Base-by-base conservation (phyloP, 495 filamentous ascomycete genomes). In the Penicillium mononematosum region DNA sequence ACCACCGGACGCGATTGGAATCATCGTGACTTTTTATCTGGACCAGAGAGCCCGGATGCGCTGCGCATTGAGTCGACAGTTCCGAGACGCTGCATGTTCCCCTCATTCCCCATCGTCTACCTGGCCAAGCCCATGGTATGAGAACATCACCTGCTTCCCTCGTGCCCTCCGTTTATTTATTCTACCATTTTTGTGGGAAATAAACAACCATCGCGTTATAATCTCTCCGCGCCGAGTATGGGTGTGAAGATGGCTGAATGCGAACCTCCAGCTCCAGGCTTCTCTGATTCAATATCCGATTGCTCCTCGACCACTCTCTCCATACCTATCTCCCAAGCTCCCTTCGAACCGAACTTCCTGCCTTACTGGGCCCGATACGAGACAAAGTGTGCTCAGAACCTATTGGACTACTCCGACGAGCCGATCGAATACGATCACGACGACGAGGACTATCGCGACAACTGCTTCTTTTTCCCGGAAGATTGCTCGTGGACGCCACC, bases 381-480 rank as follows among this genome's bases (percentile, higher is more conserved):
- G 39, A 60, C 69, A 34, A 69, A 76, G 54, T 71, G 69, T 66
- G 75, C 76, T 3, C 71, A 74, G 49, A 69, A 77, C 45, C 65
- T 78, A 1, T 61, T 78, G 16, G 72, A 72, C 49, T 71, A 53
- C 57, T 73, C 75, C 17, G 65, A 73, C 62, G 70, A 79, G 32
- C 76, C 74, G 42, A 76, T 79, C 62, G 75, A 75, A 41, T 79
- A 77, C 76, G 75, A 76, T 38, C 61, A 73, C 69, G 60, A 77
- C 65, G 76, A 79, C 65, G 69, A 73, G n/a, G 75, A 76, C 57
- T 76, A 74, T 46, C 65, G 63, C 55, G 76, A 79, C 27, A 79
- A 76, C 55, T 75, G 69, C 49, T 79, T 77, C 56, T 77, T 79
- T 58, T 78, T 77, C 49, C 76, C 76, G 4, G 76, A 78, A 62